Percentiles rank a stretch among this genome's conserved stretches.
Evolutionary conservation across 768 basidiomycete genomes (phyloP).

Genomic region (Solioccasus polychromus): DNA sequence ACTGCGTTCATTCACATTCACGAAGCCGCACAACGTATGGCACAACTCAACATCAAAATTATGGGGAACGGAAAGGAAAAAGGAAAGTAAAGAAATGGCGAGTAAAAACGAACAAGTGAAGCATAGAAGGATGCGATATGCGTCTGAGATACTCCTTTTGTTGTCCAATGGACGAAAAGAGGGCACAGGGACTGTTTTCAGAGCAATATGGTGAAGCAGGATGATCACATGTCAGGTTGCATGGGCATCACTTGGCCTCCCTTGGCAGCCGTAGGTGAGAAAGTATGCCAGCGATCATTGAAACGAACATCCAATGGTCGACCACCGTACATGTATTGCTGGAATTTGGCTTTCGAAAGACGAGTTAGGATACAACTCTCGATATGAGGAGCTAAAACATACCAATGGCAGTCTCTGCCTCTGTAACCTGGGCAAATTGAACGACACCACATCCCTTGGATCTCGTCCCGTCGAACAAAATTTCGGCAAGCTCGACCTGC

Average conservation of each 20-base stretch:
- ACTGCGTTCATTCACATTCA: constrained; percentile 4
- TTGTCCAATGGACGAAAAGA: neutral
- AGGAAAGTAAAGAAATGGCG: neutral
- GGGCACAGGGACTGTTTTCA: neutral
- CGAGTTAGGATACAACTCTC: constrained; percentile 1
- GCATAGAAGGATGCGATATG: neutral
- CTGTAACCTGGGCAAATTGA: constrained; percentile 81
- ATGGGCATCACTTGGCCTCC: constrained; percentile 73
- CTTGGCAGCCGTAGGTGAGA: constrained; percentile 84
- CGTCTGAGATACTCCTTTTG: neutral
- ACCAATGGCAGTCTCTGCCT: constrained; percentile 95
- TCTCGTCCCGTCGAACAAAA: constrained; percentile 87
- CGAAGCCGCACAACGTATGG: neutral
- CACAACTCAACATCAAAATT: constrained; percentile 2
- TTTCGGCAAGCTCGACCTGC: constrained; percentile 91
- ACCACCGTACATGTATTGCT: constrained; percentile 93
- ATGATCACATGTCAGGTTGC: constrained; percentile 48
- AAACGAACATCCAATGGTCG: constrained; percentile 87
- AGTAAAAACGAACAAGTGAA: neutral
- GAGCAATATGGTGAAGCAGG: neutral
- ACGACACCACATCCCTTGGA: constrained; percentile 96
- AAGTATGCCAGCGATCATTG: constrained; percentile 95
- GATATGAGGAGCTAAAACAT: constrained; percentile 16
- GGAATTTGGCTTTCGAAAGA: constrained; percentile 72
- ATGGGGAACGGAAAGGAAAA: neutral